These are phyloP conservation scores for Capniomyces stellatus DNA, from an alignment of 371 early-diverging fungal genomes.

Conservation along the genomic window DNA sequence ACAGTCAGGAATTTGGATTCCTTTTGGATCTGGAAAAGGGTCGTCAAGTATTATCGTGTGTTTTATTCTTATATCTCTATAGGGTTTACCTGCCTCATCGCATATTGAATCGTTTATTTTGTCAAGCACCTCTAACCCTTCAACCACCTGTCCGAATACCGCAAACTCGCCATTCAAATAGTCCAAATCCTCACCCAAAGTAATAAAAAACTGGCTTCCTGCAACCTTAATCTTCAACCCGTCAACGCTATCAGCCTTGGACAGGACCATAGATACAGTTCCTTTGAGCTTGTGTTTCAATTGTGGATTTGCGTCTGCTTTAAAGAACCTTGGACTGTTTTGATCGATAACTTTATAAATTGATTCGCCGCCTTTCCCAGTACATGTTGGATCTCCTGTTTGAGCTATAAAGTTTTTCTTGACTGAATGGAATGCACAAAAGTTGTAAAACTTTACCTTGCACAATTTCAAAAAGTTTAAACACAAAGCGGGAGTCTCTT, in stretches of 20 bases:
- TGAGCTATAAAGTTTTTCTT: constrained; percentile 77
- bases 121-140: constrained; percentile 82
- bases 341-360: constrained; percentile 44
- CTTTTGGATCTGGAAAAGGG: constrained; percentile 76
- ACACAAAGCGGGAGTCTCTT: constrained; percentile 53
- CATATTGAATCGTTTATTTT: constrained; percentile 53
- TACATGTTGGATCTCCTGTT: constrained; percentile 71
- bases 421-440: constrained; percentile 65
- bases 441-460: constrained; percentile 88
- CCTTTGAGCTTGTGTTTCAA: constrained; percentile 72
- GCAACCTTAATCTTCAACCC: constrained; percentile 6
- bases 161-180: constrained; percentile 94
- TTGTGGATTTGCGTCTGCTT: constrained; percentile 65
- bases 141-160: constrained; percentile 91
- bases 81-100: constrained; percentile 58
- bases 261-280: constrained; percentile 71
- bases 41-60: constrained; percentile 89
- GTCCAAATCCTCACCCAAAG: constrained; percentile 60
- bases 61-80: constrained; percentile 73
- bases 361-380: constrained; percentile 62
- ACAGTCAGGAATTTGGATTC: constrained; percentile 41
- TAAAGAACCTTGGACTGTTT: constrained; percentile 37
- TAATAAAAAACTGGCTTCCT: constrained; percentile 91
- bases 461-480: constrained; percentile 87
- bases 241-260: constrained; percentile 4